These are phyloP conservation scores for Tuber microsphaerosporum DNA, from an alignment of 495 filamentous ascomycete genomes.

Conservation along the genomic window DNA sequence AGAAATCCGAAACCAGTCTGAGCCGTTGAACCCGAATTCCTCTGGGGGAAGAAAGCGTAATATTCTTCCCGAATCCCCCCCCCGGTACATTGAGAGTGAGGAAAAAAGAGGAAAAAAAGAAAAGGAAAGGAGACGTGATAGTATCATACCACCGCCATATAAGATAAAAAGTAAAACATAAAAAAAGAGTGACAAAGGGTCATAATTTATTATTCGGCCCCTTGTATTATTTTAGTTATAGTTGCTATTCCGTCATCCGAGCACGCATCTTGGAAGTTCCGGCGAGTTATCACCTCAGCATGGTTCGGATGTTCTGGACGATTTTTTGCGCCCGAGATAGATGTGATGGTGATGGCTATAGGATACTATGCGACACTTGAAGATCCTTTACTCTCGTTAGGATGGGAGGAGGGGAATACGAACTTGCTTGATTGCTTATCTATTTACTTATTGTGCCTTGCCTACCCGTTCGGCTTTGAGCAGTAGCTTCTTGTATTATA, in stretches of 20 bases:
- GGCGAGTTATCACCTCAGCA: background rate
- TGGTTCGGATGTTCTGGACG: background rate
- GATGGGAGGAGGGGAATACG: background rate
- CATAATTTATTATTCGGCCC: background rate
- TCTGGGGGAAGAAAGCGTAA: background rate
- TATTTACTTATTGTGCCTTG: background rate
- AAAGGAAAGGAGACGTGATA: too few species aligned
- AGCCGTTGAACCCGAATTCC: background rate
- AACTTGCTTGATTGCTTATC: background rate
- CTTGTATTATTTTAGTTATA: background rate
- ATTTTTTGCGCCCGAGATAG: background rate
- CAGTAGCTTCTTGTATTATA: background rate
- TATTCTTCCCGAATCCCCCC: too few species aligned
- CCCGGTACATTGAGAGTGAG: background rate
- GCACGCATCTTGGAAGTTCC: background rate
- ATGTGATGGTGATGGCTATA: background rate
- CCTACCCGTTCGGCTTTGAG: background rate
- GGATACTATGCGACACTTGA: background rate
- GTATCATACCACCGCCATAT: background rate
- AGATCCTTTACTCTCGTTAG: background rate
- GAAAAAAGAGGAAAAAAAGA: background rate
- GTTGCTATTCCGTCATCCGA: background rate
- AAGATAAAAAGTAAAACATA: background rate
- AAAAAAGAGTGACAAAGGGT: background rate
- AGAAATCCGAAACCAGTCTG: background rate